Evolutionary conservation across 352 stramenopile species (phyloP).

Genomic region (Phytopythium boreale): DNA sequence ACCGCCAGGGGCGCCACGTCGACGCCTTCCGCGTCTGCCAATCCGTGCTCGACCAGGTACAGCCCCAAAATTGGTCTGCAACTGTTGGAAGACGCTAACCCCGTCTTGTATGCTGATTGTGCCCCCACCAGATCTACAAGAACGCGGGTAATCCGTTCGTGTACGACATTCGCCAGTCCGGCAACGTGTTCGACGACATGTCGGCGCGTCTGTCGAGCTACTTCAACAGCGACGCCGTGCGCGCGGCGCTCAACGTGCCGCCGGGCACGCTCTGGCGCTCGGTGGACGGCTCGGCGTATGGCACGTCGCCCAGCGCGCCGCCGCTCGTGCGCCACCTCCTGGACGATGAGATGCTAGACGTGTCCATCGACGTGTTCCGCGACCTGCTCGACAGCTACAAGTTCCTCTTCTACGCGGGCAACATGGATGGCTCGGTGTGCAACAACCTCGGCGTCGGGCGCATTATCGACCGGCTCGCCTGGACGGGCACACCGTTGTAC

Average conservation of each 20-base stretch:
- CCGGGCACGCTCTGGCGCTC: constrained; percentile 60
- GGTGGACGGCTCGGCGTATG: constrained; percentile 57
- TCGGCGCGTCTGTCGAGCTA: constrained; percentile 65
- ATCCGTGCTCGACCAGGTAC: constrained; percentile 50
- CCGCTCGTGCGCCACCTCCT: constrained; percentile 68
- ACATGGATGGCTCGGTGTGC: constrained; percentile 80
- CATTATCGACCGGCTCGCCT: constrained; percentile 79
- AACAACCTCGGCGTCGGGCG: constrained; percentile 77
- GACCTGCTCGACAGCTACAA: constrained; percentile 83
- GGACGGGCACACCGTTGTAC: constrained; percentile 65
- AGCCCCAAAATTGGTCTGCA: too few species aligned
- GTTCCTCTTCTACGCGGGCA: constrained; percentile 81
- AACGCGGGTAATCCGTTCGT: constrained; percentile 79
- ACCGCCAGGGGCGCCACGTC: constrained; percentile 66
- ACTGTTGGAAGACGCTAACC: neutral
- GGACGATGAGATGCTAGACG: constrained; percentile 74
- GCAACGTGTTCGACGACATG: constrained; percentile 56
- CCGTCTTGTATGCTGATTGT: neutral
- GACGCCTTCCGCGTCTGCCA: constrained; percentile 75
- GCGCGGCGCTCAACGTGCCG: constrained; percentile 84
- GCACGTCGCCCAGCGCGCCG: constrained; percentile 45
- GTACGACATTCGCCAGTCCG: constrained; percentile 74
- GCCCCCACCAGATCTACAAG: constrained; percentile 54
- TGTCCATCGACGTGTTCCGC: constrained; percentile 72
- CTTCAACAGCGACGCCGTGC: constrained; percentile 78